Conservation (phyloP, 1,284 basidiomycete genomes). For the Tilletia setariae region DNA sequence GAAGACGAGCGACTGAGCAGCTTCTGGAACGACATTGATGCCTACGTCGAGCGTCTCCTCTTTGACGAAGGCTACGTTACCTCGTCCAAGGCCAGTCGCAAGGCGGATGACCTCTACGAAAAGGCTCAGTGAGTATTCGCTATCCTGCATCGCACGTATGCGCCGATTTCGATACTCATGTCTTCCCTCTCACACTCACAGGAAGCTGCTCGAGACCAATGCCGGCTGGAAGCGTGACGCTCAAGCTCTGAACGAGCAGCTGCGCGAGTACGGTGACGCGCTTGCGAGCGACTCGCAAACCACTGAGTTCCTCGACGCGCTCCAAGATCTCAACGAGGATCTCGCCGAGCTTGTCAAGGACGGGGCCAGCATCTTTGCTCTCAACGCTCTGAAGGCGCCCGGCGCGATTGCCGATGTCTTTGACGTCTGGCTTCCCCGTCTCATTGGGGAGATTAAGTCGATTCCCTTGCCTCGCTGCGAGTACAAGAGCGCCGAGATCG, state of each 20-base stretch:
- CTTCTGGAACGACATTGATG: slow-evolving; percentile 54
- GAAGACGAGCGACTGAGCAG: slow-evolving; percentile 53
- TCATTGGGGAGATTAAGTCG: slow-evolving; percentile 57
- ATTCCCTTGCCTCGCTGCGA: slow-evolving; percentile 58
- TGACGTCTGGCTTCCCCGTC: slow-evolving; percentile 57
- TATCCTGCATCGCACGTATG: neutral
- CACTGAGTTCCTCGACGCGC: slow-evolving; percentile 52
- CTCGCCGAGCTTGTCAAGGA: slow-evolving; percentile 31
- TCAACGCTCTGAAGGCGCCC: slow-evolving; percentile 32
- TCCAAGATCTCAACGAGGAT: slow-evolving; percentile 55
- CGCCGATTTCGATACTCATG: neutral
- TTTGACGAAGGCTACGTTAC: slow-evolving; percentile 55
- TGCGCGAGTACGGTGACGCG: slow-evolving; percentile 55
- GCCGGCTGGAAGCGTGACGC: slow-evolving; percentile 54
- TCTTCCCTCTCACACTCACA: neutral
- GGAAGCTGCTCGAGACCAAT: slow-evolving; percentile 52
- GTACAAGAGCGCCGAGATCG: slow-evolving; percentile 57
- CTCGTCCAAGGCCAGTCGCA: slow-evolving; percentile 53
- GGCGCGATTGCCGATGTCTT: slow-evolving; percentile 57
- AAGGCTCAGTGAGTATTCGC: slow-evolving; percentile 45
- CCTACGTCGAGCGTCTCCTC: slow-evolving; percentile 53
- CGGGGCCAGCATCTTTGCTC: slow-evolving; percentile 23
- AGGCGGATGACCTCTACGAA: slow-evolving; percentile 55
- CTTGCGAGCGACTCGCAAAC: slow-evolving; percentile 52
- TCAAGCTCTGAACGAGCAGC: slow-evolving; percentile 50